Base-by-base conservation (phyloP, 495 filamentous ascomycete genomes). In the Durotheca rogersii region DNA sequence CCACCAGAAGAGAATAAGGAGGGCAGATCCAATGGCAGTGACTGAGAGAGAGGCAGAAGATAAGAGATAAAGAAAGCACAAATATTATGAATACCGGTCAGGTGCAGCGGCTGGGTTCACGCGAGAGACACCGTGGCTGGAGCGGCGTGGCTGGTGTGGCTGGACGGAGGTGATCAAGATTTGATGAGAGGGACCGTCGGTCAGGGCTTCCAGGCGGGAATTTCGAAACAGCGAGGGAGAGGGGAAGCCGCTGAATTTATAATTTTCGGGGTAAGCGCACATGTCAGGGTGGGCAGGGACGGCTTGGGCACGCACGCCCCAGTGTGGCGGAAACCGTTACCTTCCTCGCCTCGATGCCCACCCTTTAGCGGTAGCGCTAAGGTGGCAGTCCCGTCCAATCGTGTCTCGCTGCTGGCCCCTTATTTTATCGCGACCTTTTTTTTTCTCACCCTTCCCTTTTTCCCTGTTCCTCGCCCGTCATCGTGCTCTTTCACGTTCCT, bases 241-340 rank as follows among this genome's bases (percentile, higher is more conserved):
- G 66, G 74, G 74, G 71, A 67, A 67, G 65, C 61, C 50, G 48
- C 32, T 39, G 64, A 71, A 65, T 65, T 77, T 77, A 77, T 77
- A 77, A 67, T 74, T 72, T 70, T 73, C 58, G 39, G 38, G 20
- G 52, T 60, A 53, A 53, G 52, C 53, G 38, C 47, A 51, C 42
- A 60, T 60, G 60, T 61, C 51, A 34, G 56, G 20, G 50, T 62
- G 51, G 31, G 60, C 56, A 53, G 19, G 56, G 56, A 58, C 56
- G 42, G 52, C 58, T 65, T 41, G 49, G 53, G 56, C 51, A 51
- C 43, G 37, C 30, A 61, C 60, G 56, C 60, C 60, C 55, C 51
- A 62, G 47, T 66, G 62, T 66, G 62, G 62, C 62, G 62, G 53
- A 51, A 59, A 45, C 53, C 53, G 48, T 53, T 50, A 61, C 46